Evolutionary conservation across 1,284 basidiomycete genomes (phyloP).

Genomic region (Vanrija pseudolonga): DNA sequence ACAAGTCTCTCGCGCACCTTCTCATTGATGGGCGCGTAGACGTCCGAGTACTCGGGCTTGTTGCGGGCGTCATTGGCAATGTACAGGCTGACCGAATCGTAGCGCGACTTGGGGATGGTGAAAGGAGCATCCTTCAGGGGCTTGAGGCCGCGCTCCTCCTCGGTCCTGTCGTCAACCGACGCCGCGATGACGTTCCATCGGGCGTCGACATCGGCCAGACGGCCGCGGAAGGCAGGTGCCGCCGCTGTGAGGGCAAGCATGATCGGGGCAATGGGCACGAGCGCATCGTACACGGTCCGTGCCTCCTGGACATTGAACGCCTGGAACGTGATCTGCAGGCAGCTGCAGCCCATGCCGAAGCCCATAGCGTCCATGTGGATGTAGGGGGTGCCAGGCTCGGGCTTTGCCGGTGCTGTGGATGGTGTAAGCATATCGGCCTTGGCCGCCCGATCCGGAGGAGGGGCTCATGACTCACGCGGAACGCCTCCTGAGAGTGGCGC

Average conservation of each 20-base stretch:
- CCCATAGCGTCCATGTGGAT: constrained; percentile 99
- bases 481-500: constrained; percentile 27
- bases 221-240: constrained; percentile 89
- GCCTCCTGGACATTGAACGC: constrained; percentile 91
- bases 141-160: constrained; percentile 87
- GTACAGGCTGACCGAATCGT: constrained; percentile 93
- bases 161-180: constrained; percentile 92
- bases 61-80: constrained; percentile 83
- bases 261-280: constrained; percentile 90
- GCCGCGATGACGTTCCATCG: constrained; percentile 98
- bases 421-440: too few relatives aligned
- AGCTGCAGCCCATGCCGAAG: constrained; percentile 99
- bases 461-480: constrained; percentile 6
- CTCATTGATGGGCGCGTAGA: constrained; percentile 72
- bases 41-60: constrained; percentile 90
- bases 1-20: constrained; percentile 67
- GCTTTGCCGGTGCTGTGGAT: constrained; percentile 41
- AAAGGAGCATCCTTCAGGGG: constrained; percentile 70
- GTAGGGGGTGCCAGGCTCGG: constrained; percentile 55
- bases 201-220: constrained; percentile 93
- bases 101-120: constrained; percentile 89
- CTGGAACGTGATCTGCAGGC: constrained; percentile 96
- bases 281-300: constrained; percentile 85
- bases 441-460: not conserved
- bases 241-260: constrained; percentile 92